Base-by-base conservation (phyloP, 1,284 basidiomycete genomes). In the Caloboletus inedulis region DNA sequence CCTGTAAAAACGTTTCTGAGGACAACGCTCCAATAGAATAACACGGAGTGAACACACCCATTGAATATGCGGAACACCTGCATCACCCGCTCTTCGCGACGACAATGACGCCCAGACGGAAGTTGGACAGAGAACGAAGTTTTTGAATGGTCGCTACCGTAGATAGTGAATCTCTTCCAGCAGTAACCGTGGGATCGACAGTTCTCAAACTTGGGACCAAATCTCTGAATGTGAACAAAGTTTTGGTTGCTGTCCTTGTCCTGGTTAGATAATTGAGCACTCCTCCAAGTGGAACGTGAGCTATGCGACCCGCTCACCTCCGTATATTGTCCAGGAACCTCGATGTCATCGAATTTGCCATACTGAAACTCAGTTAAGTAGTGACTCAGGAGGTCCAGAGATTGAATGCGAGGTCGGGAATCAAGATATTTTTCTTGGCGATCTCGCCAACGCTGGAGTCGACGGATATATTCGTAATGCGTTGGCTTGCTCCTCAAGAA, bases 291-390 rank as follows among this genome's bases (percentile, higher is more conserved):
- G 53, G 1, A 35, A 31, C 0, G 3, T 35, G 10, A 10, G 6
- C 4, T 35, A 48, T 31, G 34, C 39, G 0, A 25, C 25, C 16
- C 0, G 46, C 79, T 60, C 54, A 91, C 93, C 81, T 96, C 91
- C 0, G 95, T 89, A 65, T 99, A 99, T 72, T 99, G 97, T 9
- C 97, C 97, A 19, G 97, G 97, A 51, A 99, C 86, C 70, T 99
- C 97, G 47, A 99, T 93, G 61, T 99, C 97, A 63, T 99, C 97
- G 53, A 98, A 95, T 70, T 96, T 98, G 66, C 88, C 88, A 71
- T 98, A 95, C 64, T 99, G 96, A 78, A 99, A 99, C 70, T 99
- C 96, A 12, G 93, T 91, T 58, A 99, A 77, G 74, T 94, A 98
- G 72, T 97, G 94, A 59, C 92, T 95, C 43, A 93, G 77, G 54